phyloP scores from a whole-genome alignment of 2,329 filamentous ascomycete species.

The Pestalotiopsis sp. region DNA sequence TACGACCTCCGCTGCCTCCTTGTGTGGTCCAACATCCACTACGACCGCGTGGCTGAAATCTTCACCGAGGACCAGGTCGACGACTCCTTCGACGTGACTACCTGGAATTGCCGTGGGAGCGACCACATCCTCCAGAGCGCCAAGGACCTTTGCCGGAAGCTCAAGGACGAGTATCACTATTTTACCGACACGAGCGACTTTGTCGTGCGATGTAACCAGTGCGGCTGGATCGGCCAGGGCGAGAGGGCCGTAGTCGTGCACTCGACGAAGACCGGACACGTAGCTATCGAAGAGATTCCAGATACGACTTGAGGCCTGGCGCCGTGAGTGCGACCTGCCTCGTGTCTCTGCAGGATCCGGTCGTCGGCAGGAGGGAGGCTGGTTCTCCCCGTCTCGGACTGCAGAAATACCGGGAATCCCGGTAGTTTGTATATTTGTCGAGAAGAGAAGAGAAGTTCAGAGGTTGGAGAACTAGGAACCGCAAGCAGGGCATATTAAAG shows the following conservation, averaged over 20 bases:
- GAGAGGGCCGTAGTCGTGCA: constrained; percentile 65
- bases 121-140: constrained; percentile 74
- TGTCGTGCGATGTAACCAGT: constrained; percentile 74
- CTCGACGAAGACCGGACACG: constrained; percentile 62
- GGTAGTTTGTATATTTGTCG: too few relatives aligned
- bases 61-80: constrained; percentile 60
- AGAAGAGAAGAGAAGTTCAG: too few relatives aligned
- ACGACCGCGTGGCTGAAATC: constrained; percentile 83
- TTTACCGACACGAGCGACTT: constrained; percentile 87
- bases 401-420: too few relatives aligned
- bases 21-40: constrained; percentile 91
- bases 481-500: too few relatives aligned
- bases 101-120: constrained; percentile 54
- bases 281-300: constrained; percentile 55
- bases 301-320: constrained; percentile 15
- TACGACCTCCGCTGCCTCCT: constrained; percentile 69
- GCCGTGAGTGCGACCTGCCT: background rate
- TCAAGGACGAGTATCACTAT: constrained; percentile 71
- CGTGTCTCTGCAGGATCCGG: background rate
- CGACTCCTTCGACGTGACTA: constrained; percentile 72
- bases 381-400: too few relatives aligned
- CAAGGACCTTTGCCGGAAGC: constrained; percentile 62
- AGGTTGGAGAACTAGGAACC: too few relatives aligned
- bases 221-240: constrained; percentile 69
- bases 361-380: too few relatives aligned